Conservation (phyloP, 306 rosid genomes). For the Castanopsis chinensis region DNA sequence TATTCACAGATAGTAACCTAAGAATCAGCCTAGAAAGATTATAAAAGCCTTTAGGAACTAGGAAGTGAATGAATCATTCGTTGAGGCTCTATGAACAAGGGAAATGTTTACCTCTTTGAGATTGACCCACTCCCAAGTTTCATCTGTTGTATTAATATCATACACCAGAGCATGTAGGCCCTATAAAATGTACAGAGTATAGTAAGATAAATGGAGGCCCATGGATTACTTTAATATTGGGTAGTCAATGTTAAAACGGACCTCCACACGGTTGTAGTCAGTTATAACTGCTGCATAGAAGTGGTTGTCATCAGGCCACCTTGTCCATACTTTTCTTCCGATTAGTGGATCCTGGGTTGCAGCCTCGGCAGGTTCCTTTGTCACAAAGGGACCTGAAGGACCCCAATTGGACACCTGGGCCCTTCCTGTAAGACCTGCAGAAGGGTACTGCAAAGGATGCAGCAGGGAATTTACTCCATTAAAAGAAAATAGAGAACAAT, state of each 20-base stretch:
- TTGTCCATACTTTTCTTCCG: conserved; percentile 90
- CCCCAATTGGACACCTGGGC: conserved; percentile 57
- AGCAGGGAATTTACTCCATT: conserved; percentile 50
- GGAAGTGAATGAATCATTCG: background rate
- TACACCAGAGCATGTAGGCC: conserved; percentile 57
- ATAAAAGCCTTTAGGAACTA: too few relatives aligned
- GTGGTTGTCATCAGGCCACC: conserved; percentile 95
- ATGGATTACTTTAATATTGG: background rate
- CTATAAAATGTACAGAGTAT: conserved; percentile 21
- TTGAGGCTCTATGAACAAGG: background rate
- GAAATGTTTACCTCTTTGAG: conserved; percentile 47
- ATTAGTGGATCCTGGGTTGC: conserved; percentile 53
- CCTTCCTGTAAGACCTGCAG: conserved; percentile 49
- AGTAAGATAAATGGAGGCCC: background rate
- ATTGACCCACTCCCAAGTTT: conserved; percentile 69
- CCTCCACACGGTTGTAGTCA: conserved; percentile 69
- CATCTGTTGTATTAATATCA: conserved; percentile 45
- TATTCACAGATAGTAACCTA: too few relatives aligned
- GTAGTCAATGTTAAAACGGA: conserved; percentile 17
- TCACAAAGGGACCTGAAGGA: conserved; percentile 50
- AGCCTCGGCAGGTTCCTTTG: conserved; percentile 50
- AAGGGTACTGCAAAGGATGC: conserved; percentile 52
- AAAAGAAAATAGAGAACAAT: conserved; percentile 2
- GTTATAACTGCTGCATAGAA: conserved; percentile 92
- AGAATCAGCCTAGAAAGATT: too few relatives aligned